These are phyloP conservation scores for Trichopus zeylanicus DNA, from an alignment of 116 monocot genomes.

Conservation along the genomic window DNA sequence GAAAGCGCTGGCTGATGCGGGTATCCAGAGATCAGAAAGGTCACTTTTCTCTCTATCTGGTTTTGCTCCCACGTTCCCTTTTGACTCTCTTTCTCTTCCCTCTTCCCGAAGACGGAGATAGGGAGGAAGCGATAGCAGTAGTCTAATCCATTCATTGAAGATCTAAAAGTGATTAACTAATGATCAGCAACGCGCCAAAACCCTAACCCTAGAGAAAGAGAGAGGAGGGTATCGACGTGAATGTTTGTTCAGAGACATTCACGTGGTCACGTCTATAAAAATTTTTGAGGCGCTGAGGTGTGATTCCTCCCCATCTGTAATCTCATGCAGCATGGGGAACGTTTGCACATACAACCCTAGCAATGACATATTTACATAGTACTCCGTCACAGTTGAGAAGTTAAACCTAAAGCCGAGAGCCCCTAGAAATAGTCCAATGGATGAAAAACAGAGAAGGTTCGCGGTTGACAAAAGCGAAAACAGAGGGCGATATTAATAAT, in stretches of 20 bases:
- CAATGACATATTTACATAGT: too few species aligned
- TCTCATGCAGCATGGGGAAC: background rate
- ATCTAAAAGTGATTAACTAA: constrained; percentile 4
- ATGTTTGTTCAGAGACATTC: constrained; percentile 25
- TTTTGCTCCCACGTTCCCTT: background rate
- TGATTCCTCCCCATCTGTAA: background rate
- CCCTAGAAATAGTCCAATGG: too few species aligned
- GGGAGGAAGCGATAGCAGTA: background rate
- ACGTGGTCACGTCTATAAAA: constrained; percentile 29
- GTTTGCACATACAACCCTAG: too few species aligned
- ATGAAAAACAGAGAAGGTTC: too few species aligned
- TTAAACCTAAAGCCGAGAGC: too few species aligned
- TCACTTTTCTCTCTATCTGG: background rate
- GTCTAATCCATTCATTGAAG: background rate
- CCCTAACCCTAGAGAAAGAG: constrained; percentile 32
- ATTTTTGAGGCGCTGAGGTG: background rate
- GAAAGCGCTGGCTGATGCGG: background rate
- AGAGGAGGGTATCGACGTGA: constrained; percentile 3
- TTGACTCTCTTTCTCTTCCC: background rate
- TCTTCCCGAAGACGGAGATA: background rate
- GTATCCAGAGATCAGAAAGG: background rate
- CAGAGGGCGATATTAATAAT: too few species aligned
- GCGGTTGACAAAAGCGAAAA: too few species aligned
- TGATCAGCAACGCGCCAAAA: background rate
- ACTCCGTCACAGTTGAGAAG: too few species aligned